phyloP scores from a whole-genome alignment of 352 stramenopile genomes.

The Saprolegnia diclina region DNA sequence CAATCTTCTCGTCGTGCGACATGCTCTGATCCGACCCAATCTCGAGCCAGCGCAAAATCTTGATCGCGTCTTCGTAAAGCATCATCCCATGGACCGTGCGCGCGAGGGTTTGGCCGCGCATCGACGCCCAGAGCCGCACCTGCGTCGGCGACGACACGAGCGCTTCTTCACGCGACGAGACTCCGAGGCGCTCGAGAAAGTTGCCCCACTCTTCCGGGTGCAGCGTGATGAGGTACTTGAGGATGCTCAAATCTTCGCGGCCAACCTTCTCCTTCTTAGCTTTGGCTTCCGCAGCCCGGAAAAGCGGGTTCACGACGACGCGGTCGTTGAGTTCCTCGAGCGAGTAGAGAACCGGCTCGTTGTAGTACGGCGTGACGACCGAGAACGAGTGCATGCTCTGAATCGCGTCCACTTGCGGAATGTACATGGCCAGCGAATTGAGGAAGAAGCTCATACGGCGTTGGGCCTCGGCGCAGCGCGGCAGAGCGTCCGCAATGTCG shows the following conservation, averaged over 20 bases:
- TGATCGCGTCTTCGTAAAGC: slow-evolving; percentile 84
- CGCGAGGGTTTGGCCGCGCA: slow-evolving; percentile 80
- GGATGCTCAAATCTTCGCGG: slow-evolving; percentile 71
- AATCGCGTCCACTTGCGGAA: slow-evolving; percentile 63
- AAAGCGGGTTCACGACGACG: slow-evolving; percentile 77
- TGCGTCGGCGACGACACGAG: slow-evolving; percentile 56
- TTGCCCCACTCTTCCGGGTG: slow-evolving; percentile 86
- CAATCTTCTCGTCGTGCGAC: slow-evolving; percentile 83
- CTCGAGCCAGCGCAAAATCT: slow-evolving; percentile 80
- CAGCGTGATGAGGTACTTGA: slow-evolving; percentile 85
- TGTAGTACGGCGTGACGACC: slow-evolving; percentile 86
- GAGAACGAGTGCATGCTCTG: slow-evolving; percentile 85
- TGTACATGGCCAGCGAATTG: slow-evolving; percentile 79
- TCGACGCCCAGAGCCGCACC: slow-evolving; percentile 78
- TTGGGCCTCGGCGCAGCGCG: slow-evolving; percentile 74
- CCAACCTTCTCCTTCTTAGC: slow-evolving; percentile 52
- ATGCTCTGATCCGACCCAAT: slow-evolving; percentile 77
- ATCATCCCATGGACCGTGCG: slow-evolving; percentile 86
- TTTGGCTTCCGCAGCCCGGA: slow-evolving; percentile 81
- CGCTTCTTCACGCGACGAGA: slow-evolving; percentile 60
- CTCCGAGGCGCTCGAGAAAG: slow-evolving; percentile 77
- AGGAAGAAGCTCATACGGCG: slow-evolving; percentile 85
- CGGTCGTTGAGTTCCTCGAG: slow-evolving; percentile 81
- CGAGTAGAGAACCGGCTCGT: slow-evolving; percentile 79
- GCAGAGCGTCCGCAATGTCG: slow-evolving; percentile 40